Evolutionary conservation across 225 moss, liverwort and hornwort genomes (phyloP).

Genomic region (Pseudisothecium myosuroides): DNA sequence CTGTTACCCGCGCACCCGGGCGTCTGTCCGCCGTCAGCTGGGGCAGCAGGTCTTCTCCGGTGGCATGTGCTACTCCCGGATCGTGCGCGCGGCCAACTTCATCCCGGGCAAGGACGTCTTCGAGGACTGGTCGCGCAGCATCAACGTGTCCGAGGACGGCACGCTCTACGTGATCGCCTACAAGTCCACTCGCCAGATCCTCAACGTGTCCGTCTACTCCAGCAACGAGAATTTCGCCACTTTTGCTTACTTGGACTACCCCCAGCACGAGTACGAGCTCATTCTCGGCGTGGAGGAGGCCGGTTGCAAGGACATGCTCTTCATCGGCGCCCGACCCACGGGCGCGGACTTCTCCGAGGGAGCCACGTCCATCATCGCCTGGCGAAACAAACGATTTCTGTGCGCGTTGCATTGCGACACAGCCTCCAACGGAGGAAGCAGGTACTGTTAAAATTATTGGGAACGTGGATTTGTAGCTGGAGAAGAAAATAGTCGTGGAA

Average conservation of each 20-base stretch:
- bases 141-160: constrained; percentile 24
- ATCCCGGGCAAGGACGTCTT: constrained; percentile 13
- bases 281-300: constrained; percentile 30
- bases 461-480: background rate
- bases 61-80: constrained; percentile 22
- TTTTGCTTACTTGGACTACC: constrained; percentile 23
- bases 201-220: constrained; percentile 19
- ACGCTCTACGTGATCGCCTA: constrained; percentile 32
- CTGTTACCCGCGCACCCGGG: background rate
- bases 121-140: constrained; percentile 30
- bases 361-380: constrained; percentile 21
- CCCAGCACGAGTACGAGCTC: constrained; percentile 11
- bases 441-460: background rate
- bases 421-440: background rate
- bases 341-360: constrained; percentile 16
- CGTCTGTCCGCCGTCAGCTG: background rate
- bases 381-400: constrained; percentile 20
- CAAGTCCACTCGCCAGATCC: constrained; percentile 16
- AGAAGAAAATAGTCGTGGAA: background rate
- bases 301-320: constrained; percentile 29
- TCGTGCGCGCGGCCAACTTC: constrained; percentile 18
- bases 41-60: constrained; percentile 1
- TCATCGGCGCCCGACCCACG: constrained; percentile 15
- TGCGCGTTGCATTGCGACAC: constrained; percentile 5
- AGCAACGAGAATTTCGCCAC: constrained; percentile 18